Evolutionary conservation across 345 rosid species (phyloP).

Genomic region (Citrus sp.): DNA sequence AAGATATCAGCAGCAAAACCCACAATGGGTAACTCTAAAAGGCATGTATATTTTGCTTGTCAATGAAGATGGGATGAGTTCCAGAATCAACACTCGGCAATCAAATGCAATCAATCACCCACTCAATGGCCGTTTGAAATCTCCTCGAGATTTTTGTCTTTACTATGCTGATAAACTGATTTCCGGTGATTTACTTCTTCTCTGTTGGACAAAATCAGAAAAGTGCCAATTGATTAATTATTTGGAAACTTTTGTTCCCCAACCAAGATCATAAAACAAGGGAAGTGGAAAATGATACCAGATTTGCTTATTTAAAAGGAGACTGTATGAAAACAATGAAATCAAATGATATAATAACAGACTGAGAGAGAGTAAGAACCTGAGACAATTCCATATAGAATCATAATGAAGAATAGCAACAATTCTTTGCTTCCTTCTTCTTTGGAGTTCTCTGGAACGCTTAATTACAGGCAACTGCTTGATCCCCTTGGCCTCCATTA

Average conservation of each 20-base stretch:
- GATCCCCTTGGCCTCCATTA: slow-evolving; percentile 95
- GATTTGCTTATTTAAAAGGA: background rate
- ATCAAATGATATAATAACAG: background rate
- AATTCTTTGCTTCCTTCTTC: slow-evolving; percentile 59
- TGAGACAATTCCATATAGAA: slow-evolving; percentile 61
- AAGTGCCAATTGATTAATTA: background rate
- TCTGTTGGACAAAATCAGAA: slow-evolving; percentile 27
- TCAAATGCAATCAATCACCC: background rate
- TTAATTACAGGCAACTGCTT: slow-evolving; percentile 89
- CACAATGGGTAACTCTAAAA: background rate
- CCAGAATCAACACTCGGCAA: background rate
- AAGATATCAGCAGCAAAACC: background rate
- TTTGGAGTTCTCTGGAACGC: slow-evolving; percentile 52
- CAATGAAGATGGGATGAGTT: background rate
- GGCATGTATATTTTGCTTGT: background rate
- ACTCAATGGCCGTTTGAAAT: slow-evolving; percentile 34
- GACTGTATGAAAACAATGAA: background rate
- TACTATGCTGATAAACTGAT: slow-evolving; percentile 36
- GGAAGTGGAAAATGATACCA: background rate
- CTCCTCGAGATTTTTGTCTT: slow-evolving; percentile 31
- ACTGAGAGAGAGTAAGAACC: slow-evolving; percentile 35
- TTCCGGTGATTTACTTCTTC: slow-evolving; percentile 53
- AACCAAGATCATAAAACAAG: background rate
- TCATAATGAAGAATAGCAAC: slow-evolving; percentile 80
- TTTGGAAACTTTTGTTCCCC: background rate